phyloP scores from a whole-genome alignment of 257 asterid genomes.

The Solanum chiquidenum region DNA sequence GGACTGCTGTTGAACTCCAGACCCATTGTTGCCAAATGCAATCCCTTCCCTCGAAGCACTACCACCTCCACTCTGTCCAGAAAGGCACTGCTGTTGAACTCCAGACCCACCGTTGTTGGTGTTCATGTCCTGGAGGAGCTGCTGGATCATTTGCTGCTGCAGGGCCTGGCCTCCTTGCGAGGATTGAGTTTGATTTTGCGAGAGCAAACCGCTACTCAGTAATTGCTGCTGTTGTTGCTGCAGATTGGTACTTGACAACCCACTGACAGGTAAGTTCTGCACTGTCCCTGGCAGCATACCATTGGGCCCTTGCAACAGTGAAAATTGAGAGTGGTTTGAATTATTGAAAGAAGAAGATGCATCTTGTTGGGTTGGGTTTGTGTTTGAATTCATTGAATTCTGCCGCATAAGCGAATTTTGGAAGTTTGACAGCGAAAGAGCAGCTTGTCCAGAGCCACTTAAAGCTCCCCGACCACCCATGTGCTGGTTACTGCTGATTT shows the following conservation, averaged over 20 bases:
- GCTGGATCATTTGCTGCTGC: slow-evolving; percentile 78
- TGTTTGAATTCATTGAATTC: slow-evolving; percentile 54
- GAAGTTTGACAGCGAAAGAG: slow-evolving; percentile 57
- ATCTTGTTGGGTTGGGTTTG: slow-evolving; percentile 38
- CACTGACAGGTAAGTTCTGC: slow-evolving; percentile 25
- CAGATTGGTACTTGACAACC: slow-evolving; percentile 21
- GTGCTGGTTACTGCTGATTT: slow-evolving; percentile 42
- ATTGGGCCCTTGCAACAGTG: slow-evolving; percentile 34
- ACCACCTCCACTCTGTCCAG: slow-evolving; percentile 35
- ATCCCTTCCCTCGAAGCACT: slow-evolving; percentile 24
- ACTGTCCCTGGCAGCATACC: slow-evolving; percentile 23
- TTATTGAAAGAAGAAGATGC: slow-evolving; percentile 39
- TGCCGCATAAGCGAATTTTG: slow-evolving; percentile 69
- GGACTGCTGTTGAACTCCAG: slow-evolving; percentile 23
- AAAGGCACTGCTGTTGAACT: slow-evolving; percentile 18
- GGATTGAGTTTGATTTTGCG: slow-evolving; percentile 33
- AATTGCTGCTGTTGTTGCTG: slow-evolving; percentile 21
- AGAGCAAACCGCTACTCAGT: slow-evolving; percentile 22
- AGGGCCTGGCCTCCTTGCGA: slow-evolving; percentile 45
- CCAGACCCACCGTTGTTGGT: slow-evolving; percentile 28
- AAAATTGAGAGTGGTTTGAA: slow-evolving; percentile 27
- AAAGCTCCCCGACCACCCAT: slow-evolving; percentile 42
- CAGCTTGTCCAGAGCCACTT: slow-evolving; percentile 65
- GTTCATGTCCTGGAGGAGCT: slow-evolving; percentile 48
- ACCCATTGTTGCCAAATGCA: slow-evolving; percentile 27